Evolutionary conservation across 1,284 basidiomycete species (phyloP).

Genomic region (Malassezia nana): DNA sequence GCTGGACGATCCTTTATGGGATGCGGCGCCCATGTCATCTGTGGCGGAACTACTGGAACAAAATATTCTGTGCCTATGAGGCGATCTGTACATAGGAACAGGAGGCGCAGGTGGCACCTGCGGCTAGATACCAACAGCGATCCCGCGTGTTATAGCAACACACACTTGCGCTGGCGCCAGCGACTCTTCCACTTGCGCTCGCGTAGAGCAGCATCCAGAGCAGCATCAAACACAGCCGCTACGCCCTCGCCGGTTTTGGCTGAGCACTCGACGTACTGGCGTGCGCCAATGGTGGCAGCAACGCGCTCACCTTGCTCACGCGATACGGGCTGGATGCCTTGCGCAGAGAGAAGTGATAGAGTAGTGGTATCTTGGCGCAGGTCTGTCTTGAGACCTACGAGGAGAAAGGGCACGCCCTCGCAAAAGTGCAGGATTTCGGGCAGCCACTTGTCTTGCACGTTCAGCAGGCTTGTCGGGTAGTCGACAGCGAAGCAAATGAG

Average conservation of each 20-base stretch:
- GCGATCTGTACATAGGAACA: neutral
- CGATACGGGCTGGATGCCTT: conserved; percentile 74
- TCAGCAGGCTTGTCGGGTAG: conserved; percentile 84
- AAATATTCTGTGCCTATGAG: conserved; percentile 16
- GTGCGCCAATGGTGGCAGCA: conserved; percentile 85
- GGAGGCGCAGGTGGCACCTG: neutral
- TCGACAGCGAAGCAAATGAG: conserved; percentile 94
- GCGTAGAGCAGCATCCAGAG: conserved; percentile 65
- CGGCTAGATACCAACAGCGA: neutral
- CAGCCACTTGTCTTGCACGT: conserved; percentile 87
- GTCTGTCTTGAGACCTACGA: conserved; percentile 80
- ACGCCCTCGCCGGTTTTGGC: conserved; percentile 83
- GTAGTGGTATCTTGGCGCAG: conserved; percentile 77
- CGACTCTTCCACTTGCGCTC: neutral
- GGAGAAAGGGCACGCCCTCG: conserved; percentile 78
- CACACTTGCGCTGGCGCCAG: conserved; percentile 4
- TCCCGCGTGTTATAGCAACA: conserved; percentile 1
- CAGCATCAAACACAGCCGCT: conserved; percentile 81
- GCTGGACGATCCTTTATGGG: neutral
- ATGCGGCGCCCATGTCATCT: neutral
- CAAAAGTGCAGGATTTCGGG: conserved; percentile 97
- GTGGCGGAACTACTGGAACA: conserved; percentile 8
- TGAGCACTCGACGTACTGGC: conserved; percentile 79
- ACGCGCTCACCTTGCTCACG: conserved; percentile 56
- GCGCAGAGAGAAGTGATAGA: conserved; percentile 78